phyloP scores from a whole-genome alignment of 495 filamentous ascomycete genomes.

The Rostrohypoxylon terebratum region DNA sequence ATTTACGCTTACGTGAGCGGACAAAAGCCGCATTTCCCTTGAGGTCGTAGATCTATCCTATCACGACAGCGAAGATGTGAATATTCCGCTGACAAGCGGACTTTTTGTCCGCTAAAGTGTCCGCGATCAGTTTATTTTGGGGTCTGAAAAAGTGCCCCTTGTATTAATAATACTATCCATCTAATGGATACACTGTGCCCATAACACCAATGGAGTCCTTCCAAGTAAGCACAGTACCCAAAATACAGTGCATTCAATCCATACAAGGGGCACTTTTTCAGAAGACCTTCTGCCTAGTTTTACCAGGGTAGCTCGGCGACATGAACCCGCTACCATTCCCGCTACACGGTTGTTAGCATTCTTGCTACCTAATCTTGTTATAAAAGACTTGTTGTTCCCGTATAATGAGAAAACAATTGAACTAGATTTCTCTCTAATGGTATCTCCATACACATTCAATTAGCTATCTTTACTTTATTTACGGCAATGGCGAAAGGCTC shows the following conservation, averaged over 20 bases:
- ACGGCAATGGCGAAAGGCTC: conserved; percentile 52
- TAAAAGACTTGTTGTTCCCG: conserved; percentile 14
- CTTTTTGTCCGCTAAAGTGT: conserved; percentile 11
- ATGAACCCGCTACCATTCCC: neutral
- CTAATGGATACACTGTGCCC: too few relatives aligned
- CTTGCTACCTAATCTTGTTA: neutral
- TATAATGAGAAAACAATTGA: neutral
- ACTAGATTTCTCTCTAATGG: neutral
- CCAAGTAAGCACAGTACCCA: too few relatives aligned
- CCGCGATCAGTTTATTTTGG: neutral
- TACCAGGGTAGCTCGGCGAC: neutral
- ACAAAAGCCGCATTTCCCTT: conserved; percentile 1
- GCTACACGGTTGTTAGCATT: neutral
- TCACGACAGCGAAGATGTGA: conserved; percentile 5
- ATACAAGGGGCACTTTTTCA: too few relatives aligned
- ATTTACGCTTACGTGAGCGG: conserved; percentile 15
- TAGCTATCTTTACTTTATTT: neutral
- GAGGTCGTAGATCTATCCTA: neutral
- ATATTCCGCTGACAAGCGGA: conserved; percentile 14
- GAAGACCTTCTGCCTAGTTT: too few relatives aligned
- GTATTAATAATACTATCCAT: too few relatives aligned
- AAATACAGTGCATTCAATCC: too few relatives aligned
- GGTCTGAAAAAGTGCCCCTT: too few relatives aligned
- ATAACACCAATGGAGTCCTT: too few relatives aligned
- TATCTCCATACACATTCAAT: neutral